phyloP scores from a whole-genome alignment of 2,329 filamentous ascomycete genomes.

The Alternaria sp. region DNA sequence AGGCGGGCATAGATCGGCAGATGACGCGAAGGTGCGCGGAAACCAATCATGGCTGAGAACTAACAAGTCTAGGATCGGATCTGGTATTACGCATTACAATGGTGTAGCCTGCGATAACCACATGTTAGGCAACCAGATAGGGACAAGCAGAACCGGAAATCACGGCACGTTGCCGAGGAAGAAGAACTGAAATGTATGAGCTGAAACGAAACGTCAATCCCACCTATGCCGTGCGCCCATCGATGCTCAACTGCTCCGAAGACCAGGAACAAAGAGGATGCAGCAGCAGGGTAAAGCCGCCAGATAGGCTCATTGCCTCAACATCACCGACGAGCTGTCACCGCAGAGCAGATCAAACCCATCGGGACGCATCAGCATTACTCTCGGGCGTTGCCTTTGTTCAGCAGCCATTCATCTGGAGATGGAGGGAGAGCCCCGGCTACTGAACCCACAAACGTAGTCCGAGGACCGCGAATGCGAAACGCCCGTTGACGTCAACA shows the following conservation, averaged over 20 bases:
- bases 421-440: slow-evolving; percentile 27
- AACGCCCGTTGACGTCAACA: slow-evolving; percentile 19
- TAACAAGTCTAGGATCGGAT: background rate
- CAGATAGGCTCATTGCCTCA: slow-evolving; percentile 38
- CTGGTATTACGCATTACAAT: background rate
- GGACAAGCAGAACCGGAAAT: background rate
- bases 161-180: background rate
- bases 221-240: slow-evolving; percentile 33
- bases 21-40: slow-evolving; percentile 7
- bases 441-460: slow-evolving; percentile 41
- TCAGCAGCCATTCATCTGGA: slow-evolving; percentile 38
- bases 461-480: slow-evolving; percentile 31
- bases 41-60: background rate
- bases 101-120: background rate
- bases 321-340: slow-evolving; percentile 12
- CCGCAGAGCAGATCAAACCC: slow-evolving; percentile 18
- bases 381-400: slow-evolving; percentile 48
- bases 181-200: slow-evolving; percentile 32
- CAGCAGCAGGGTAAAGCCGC: slow-evolving; percentile 35
- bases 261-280: slow-evolving; percentile 29
- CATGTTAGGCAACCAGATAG: background rate
- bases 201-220: slow-evolving; percentile 44
- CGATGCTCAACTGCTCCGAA: slow-evolving; percentile 22
- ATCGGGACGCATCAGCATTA: slow-evolving; percentile 18
- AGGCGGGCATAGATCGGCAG: slow-evolving; percentile 9